Conservation (phyloP, 2,329 filamentous ascomycete genomes). For the Fusarium sp. region DNA sequence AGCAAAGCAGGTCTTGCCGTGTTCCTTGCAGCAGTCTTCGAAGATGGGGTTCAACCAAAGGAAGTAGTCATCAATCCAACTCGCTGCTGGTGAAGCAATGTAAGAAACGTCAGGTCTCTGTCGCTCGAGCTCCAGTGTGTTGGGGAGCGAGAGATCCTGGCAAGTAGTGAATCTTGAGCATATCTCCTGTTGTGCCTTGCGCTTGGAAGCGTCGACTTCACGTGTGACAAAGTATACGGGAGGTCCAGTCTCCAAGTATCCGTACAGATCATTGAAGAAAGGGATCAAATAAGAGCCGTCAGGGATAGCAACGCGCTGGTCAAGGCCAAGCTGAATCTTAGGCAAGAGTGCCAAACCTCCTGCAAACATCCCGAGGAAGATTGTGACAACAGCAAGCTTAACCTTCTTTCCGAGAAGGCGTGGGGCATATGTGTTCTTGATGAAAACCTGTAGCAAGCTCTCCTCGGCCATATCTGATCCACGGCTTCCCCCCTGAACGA, state of each 20-base stretch:
- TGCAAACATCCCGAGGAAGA: constrained; percentile 90
- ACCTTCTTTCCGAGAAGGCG: constrained; percentile 81
- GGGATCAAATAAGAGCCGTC: constrained; percentile 94
- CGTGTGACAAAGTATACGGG: constrained; percentile 96
- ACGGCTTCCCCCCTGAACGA: constrained; percentile 63
- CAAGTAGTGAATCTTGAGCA: constrained; percentile 94
- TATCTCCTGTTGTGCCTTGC: constrained; percentile 82
- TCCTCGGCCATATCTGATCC: constrained; percentile 84
- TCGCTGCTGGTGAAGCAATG: constrained; percentile 87
- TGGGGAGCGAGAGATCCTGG: constrained; percentile 83
- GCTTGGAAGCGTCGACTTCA: constrained; percentile 80
- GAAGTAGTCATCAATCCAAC: constrained; percentile 97
- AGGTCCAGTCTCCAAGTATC: constrained; percentile 89
- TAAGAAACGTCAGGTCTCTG: constrained; percentile 90
- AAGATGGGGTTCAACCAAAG: constrained; percentile 91
- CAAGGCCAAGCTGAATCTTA: constrained; percentile 84
- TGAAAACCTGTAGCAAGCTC: constrained; percentile 84
- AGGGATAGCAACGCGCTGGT: constrained; percentile 94
- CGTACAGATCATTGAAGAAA: constrained; percentile 96
- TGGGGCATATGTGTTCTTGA: constrained; percentile 90
- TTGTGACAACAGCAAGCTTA: constrained; percentile 78
- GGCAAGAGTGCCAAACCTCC: constrained; percentile 87
- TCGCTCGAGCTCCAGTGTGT: constrained; percentile 92
- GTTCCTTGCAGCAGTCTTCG: constrained; percentile 77
- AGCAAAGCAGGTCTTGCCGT: constrained; percentile 80